Percentiles rank a stretch among this genome's conserved stretches.
Evolutionary conservation across 805 yeast species (phyloP).

Genomic region (Hanseniaspora nectarophila): DNA sequence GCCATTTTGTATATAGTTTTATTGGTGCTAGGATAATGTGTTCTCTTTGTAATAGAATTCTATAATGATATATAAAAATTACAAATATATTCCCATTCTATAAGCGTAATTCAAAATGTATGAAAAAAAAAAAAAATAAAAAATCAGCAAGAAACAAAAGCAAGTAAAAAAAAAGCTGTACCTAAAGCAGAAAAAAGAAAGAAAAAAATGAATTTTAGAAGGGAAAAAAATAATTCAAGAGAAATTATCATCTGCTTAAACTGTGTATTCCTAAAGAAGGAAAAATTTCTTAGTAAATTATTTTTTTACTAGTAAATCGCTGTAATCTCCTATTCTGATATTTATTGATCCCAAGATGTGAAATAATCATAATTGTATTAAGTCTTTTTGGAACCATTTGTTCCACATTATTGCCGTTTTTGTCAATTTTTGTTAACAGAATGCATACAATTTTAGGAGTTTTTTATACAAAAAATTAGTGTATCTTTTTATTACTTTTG

Average conservation of each 20-base stretch:
- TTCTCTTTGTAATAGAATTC: background rate
- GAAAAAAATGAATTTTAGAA: background rate
- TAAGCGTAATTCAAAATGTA: background rate
- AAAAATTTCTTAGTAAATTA: background rate
- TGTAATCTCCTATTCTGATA: background rate
- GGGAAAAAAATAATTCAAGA: too few species aligned
- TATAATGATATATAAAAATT: too few species aligned
- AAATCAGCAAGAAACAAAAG: background rate
- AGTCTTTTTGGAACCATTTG: too few species aligned
- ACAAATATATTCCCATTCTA: background rate
- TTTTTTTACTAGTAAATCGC: background rate
- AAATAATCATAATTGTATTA: too few species aligned
- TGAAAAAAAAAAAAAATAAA: background rate
- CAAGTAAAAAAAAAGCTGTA: background rate
- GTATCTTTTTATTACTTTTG: background rate
- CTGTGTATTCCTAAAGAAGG: background rate
- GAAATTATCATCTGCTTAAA: background rate
- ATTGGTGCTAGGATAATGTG: slow-evolving; percentile 9
- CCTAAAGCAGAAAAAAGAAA: background rate
- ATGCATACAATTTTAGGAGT: too few species aligned
- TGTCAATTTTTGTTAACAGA: too few species aligned
- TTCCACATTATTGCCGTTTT: too few species aligned
- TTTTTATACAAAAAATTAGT: too few species aligned
- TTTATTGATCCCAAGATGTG: too few species aligned
- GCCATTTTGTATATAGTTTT: slow-evolving; percentile 51